Evolutionary conservation across 1,284 basidiomycete genomes (phyloP).

Genomic region (Ustilago trichophora): DNA sequence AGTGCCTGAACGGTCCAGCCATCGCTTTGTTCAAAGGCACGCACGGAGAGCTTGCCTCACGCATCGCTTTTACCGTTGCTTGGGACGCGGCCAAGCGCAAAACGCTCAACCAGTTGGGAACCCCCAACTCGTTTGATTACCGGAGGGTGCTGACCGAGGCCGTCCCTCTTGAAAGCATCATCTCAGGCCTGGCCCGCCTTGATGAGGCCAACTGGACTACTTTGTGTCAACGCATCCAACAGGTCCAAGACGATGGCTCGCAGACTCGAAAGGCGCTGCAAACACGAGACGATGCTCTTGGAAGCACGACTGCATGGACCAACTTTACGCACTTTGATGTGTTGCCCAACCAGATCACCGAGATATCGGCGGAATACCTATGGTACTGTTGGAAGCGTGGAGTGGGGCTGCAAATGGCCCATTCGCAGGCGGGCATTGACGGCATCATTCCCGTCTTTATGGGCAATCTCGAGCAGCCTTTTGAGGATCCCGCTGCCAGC

Average conservation of each 20-base stretch:
- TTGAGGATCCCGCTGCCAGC: not conserved
- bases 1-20: not conserved
- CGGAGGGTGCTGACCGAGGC: not conserved
- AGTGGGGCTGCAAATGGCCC: slow-evolving; percentile 3
- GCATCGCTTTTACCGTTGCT: slow-evolving; percentile 4
- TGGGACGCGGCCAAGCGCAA: slow-evolving; percentile 10
- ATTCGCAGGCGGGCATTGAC: slow-evolving; percentile 7
- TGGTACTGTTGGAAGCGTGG: slow-evolving; percentile 28
- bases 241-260: not conserved
- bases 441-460: slow-evolving; percentile 17
- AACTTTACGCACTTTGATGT: slow-evolving; percentile 14
- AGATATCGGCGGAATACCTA: slow-evolving; percentile 8
- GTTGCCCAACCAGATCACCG: not conserved
- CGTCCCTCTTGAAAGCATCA: not conserved
- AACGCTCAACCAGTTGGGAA: not conserved
- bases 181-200: not conserved
- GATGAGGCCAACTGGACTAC: not conserved
- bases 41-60: slow-evolving; percentile 11
- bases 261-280: not conserved
- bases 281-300: not conserved
- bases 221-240: not conserved
- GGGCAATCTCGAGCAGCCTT: not conserved
- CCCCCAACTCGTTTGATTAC: not conserved
- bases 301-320: not conserved
- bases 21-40: slow-evolving; percentile 5